Evolutionary conservation across 257 asterid species (phyloP).

Genomic region (Mentha longifolia): DNA sequence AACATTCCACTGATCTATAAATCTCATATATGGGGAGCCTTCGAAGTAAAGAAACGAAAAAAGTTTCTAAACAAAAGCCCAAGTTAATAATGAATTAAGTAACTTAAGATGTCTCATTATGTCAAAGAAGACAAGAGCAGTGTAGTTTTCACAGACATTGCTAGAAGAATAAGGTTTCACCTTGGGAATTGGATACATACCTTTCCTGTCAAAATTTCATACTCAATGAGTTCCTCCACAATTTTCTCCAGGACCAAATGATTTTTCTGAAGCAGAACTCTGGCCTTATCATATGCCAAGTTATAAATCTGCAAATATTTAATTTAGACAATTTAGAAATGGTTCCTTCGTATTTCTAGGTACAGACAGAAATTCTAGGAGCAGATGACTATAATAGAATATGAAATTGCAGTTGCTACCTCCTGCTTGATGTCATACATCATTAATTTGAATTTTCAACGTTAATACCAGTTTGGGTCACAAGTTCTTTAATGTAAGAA

Average conservation of each 20-base stretch:
- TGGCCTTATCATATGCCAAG: slow-evolving; percentile 87
- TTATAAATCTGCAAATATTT: slow-evolving; percentile 65
- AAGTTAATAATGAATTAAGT: background rate
- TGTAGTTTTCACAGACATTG: slow-evolving; percentile 14
- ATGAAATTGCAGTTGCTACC: slow-evolving; percentile 10
- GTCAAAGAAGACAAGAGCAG: background rate
- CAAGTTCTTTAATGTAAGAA: slow-evolving; percentile 18
- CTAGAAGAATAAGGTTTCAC: slow-evolving; percentile 12
- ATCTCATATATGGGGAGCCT: background rate
- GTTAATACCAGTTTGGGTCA: slow-evolving; percentile 10
- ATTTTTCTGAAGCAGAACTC: slow-evolving; percentile 69
- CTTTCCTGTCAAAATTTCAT: slow-evolving; percentile 84
- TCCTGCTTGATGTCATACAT: slow-evolving; percentile 13
- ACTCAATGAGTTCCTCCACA: slow-evolving; percentile 82
- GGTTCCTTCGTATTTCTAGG: slow-evolving; percentile 11
- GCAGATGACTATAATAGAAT: slow-evolving; percentile 11
- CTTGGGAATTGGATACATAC: slow-evolving; percentile 45
- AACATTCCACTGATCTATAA: background rate
- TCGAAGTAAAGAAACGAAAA: background rate
- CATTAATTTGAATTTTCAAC: slow-evolving; percentile 20
- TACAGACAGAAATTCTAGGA: slow-evolving; percentile 15
- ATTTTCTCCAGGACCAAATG: slow-evolving; percentile 70
- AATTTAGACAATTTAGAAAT: slow-evolving; percentile 26
- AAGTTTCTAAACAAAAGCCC: background rate
- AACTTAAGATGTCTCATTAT: background rate